phyloP scores from a whole-genome alignment of 306 rosid species.

The Carpinus fangiana region DNA sequence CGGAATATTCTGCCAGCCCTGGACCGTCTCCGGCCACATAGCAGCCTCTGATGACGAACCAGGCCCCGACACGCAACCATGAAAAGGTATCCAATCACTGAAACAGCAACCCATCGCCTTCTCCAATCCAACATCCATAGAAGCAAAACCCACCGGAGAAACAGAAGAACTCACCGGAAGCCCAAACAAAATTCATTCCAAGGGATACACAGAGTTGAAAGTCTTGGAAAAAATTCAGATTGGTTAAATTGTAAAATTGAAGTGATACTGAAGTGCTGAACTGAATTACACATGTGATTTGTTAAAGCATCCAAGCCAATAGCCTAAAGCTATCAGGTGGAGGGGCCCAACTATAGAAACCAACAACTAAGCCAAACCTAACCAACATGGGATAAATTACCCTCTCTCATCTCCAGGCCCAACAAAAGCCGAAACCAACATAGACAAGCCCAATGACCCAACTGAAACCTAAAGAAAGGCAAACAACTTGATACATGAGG shows the following conservation, averaged over 20 bases:
- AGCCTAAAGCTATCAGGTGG: background rate
- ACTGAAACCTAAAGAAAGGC: background rate
- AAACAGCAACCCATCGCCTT: too few species aligned
- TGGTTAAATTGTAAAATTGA: background rate
- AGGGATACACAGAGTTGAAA: slow-evolving; percentile 9
- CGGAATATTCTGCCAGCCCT: too few species aligned
- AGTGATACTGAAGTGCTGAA: background rate
- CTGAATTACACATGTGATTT: background rate
- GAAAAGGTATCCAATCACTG: too few species aligned
- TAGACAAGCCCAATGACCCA: background rate
- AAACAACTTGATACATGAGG: too few species aligned
- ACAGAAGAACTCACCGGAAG: too few species aligned
- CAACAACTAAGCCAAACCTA: background rate
- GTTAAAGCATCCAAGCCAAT: background rate
- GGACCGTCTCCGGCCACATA: too few species aligned
- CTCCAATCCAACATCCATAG: too few species aligned
- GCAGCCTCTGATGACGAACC: too few species aligned
- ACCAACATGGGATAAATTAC: background rate
- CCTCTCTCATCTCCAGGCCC: background rate
- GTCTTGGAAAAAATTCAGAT: background rate
- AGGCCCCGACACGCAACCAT: too few species aligned
- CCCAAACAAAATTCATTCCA: slow-evolving; percentile 23
- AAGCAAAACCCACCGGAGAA: too few species aligned
- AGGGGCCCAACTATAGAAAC: background rate
- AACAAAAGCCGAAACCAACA: background rate